These are phyloP conservation scores for Pilasporangium apinafurcum DNA, from an alignment of 352 stramenopile species.

Conservation along the genomic window DNA sequence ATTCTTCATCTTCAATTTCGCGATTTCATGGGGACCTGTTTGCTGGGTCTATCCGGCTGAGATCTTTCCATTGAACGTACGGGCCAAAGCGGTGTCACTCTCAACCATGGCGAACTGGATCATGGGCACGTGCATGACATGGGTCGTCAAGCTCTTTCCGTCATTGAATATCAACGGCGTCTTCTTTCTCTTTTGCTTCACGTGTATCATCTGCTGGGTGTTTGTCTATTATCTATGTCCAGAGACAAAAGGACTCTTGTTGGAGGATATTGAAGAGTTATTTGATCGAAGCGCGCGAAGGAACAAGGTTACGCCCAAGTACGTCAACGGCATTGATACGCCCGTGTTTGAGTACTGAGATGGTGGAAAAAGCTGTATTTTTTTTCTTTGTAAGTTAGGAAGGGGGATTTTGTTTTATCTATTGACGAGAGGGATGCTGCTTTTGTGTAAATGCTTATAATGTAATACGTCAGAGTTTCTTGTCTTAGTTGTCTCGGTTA, in stretches of 20 bases:
- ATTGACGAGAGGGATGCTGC: no score
- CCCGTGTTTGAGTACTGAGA: no score
- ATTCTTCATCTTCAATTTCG: slow-evolving; percentile 35
- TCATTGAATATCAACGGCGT: slow-evolving; percentile 25
- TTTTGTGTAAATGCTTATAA: no score
- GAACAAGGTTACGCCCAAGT: slow-evolving; percentile 9
- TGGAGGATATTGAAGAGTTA: slow-evolving; percentile 23
- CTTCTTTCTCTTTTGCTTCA: slow-evolving; percentile 38
- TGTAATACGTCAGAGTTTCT: no score
- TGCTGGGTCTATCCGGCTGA: slow-evolving; percentile 36
- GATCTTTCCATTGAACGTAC: slow-evolving; percentile 30
- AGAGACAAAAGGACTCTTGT: slow-evolving; percentile 22
- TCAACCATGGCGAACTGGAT: slow-evolving; percentile 33
- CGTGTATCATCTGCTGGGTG: slow-evolving; percentile 22
- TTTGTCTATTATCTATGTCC: slow-evolving; percentile 45
- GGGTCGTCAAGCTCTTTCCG: slow-evolving; percentile 23
- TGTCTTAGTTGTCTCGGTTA: no score
- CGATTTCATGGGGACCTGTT: slow-evolving; percentile 25
- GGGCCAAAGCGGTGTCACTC: slow-evolving; percentile 32
- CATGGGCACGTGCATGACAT: slow-evolving; percentile 24
- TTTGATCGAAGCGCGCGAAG: slow-evolving; percentile 10
- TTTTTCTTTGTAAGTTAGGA: no score
- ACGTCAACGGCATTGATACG: slow-evolving; percentile 22
- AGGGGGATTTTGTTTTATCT: no score
- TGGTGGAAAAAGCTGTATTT: no score